Conservation (phyloP, 257 asterid genomes). For the Solanum rostratum region DNA sequence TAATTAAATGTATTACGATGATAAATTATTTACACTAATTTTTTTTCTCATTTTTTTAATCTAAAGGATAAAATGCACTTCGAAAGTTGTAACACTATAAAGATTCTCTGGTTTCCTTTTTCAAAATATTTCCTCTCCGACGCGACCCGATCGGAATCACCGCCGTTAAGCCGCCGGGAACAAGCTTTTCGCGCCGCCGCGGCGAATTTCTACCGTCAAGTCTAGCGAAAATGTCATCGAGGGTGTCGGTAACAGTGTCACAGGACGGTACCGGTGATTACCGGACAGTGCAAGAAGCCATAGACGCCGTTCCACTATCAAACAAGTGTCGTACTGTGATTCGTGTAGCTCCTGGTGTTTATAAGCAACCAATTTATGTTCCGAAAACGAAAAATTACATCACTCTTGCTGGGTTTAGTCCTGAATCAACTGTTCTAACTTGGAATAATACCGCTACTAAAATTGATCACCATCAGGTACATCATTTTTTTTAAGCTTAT, state of each 20-base stretch:
- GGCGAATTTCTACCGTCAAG: neutral
- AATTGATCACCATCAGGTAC: slow-evolving; percentile 82
- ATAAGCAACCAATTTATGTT: slow-evolving; percentile 71
- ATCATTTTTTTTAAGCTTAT: neutral
- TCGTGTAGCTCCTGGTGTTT: slow-evolving; percentile 69
- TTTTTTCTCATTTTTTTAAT: neutral
- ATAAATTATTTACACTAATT: neutral
- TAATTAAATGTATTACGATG: neutral
- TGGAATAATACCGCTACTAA: slow-evolving; percentile 77
- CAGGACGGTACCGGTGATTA: slow-evolving; percentile 54
- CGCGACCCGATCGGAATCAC: neutral
- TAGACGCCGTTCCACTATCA: slow-evolving; percentile 70
- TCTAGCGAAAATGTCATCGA: neutral
- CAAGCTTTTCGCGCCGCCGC: neutral
- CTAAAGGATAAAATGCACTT: neutral
- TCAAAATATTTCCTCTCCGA: neutral
- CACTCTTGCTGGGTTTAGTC: slow-evolving; percentile 64
- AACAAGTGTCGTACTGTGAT: slow-evolving; percentile 68
- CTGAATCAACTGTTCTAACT: slow-evolving; percentile 71
- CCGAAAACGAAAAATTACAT: slow-evolving; percentile 83
- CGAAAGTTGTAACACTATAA: neutral
- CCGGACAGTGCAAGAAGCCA: slow-evolving; percentile 88
- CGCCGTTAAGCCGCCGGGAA: neutral
- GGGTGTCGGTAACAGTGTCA: slow-evolving; percentile 49
- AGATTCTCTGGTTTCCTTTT: neutral